Evolutionary conservation across 257 asterid genomes (phyloP), one percentile per base, ranked within the genome.

Genomic region (Gardenia jasminoides): DNA sequence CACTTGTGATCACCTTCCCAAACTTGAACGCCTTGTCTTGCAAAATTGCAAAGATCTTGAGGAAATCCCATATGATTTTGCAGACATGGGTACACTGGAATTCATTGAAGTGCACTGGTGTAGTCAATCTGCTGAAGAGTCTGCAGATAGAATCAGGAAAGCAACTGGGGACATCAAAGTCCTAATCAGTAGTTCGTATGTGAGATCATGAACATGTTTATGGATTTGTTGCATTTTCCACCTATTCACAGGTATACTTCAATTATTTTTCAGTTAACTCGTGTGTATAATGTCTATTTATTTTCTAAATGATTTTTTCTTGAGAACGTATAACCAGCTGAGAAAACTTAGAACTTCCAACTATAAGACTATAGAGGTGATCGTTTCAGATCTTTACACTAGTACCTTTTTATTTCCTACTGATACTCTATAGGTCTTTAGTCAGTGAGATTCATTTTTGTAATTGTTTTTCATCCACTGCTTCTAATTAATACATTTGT

Each of bases 21-120:
- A 2, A 43, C 76, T 72, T 26, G 39, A 72, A 50, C 76, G 66
- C 24, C 76, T 72, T 26, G 76, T 50, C 3, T 19, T 72, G 7
- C 17, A 24, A 22, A 50, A 50, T 10, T 54, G 66, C 66, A 59
- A 59, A 24, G 66, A 59, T 4, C 31, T 59, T 22, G 66, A 59
- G 66, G 24, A 41, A 30, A 66, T 66, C 13, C 70, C 70, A 0
- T 0, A 12, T 30, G 65, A 72, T 50, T 72, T 72, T 72, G 76
- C 66, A 0, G 31, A 30, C 36, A 72, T 50, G 16, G 9, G 28
- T 30, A 72, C 66, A 12, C 12, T 50, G 46, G 43, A 72, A 72
- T 20, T 28, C 28, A 31, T 72, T 16, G 66, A 72, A 19, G 76
- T 72, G 8, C 66, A 72, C 8, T 72, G 76, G 76, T 50, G 76